Conservation (phyloP, 202 grass and related monocot genomes). For the Saccharum hybrid region DNA sequence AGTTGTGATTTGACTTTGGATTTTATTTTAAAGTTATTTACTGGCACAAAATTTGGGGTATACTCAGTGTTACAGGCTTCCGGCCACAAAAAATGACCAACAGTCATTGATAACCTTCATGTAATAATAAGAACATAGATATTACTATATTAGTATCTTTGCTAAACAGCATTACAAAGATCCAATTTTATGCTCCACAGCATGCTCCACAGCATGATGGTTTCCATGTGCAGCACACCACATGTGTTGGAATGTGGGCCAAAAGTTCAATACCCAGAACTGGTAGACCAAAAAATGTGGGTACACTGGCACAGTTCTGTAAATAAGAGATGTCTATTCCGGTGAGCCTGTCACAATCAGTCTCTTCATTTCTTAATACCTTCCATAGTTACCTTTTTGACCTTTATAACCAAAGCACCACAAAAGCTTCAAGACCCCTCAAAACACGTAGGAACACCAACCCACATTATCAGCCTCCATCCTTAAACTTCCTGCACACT, state of each 20-base stretch:
- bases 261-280: neutral
- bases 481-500: neutral
- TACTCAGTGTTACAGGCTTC: neutral
- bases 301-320: neutral
- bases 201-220: no score
- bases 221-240: neutral
- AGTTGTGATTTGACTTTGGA: neutral
- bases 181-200: neutral
- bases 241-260: neutral
- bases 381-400: neutral
- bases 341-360: neutral
- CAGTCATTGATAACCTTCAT: neutral
- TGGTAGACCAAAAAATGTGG: conserved; percentile 4
- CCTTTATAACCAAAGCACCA: neutral
- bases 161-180: neutral
- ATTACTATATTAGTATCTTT: neutral
- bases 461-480: neutral
- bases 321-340: neutral
- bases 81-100: neutral
- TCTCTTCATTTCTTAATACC: conserved; percentile 1
- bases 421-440: neutral
- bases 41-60: neutral
- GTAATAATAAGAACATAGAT: neutral
- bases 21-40: conserved; percentile 17
- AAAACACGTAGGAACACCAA: neutral